Evolutionary conservation across 257 asterid genomes (phyloP).

Genomic region (Parsonsia alboflavescens): DNA sequence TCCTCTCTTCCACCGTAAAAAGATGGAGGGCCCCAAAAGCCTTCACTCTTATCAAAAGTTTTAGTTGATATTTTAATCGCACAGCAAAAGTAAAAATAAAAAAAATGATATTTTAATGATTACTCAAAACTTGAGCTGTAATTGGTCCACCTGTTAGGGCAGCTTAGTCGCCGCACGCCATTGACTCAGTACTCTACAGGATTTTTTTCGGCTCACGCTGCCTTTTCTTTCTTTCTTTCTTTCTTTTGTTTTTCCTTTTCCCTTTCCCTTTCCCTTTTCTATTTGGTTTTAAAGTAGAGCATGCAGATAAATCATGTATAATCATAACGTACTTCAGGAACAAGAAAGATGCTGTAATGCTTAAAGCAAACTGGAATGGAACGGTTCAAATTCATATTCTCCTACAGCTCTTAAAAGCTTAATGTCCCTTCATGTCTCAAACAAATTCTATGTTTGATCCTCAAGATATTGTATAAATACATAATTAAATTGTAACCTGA

Average conservation of each 20-base stretch:
- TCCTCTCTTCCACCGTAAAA: too few relatives aligned
- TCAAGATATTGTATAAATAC: too few relatives aligned
- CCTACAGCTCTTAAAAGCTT: neutral
- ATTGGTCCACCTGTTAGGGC: slow-evolving; percentile 6
- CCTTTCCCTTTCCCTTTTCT: neutral
- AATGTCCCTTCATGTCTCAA: neutral
- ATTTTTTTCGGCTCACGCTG: neutral
- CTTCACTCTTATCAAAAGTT: neutral
- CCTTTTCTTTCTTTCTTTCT: neutral
- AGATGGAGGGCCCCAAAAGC: too few relatives aligned
- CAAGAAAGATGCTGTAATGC: slow-evolving; percentile 10
- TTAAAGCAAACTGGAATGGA: neutral
- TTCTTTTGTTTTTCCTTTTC: too few relatives aligned
- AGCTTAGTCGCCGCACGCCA: slow-evolving; percentile 20
- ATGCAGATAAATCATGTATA: neutral
- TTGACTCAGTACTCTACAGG: slow-evolving; percentile 23
- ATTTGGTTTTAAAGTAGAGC: neutral
- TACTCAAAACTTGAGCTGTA: neutral
- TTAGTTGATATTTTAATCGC: neutral
- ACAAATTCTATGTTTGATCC: too few relatives aligned
- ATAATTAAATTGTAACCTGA: too few relatives aligned
- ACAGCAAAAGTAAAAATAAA: too few relatives aligned
- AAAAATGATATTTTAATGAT: neutral
- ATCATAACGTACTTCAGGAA: slow-evolving; percentile 6
- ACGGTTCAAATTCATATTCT: neutral